A percentile compares a stretch with the other conserved stretches of the same genome.
Conservation (phyloP, 2,329 filamentous ascomycete genomes). For the Ophiognomonia clavigignenti-juglandacearum region DNA sequence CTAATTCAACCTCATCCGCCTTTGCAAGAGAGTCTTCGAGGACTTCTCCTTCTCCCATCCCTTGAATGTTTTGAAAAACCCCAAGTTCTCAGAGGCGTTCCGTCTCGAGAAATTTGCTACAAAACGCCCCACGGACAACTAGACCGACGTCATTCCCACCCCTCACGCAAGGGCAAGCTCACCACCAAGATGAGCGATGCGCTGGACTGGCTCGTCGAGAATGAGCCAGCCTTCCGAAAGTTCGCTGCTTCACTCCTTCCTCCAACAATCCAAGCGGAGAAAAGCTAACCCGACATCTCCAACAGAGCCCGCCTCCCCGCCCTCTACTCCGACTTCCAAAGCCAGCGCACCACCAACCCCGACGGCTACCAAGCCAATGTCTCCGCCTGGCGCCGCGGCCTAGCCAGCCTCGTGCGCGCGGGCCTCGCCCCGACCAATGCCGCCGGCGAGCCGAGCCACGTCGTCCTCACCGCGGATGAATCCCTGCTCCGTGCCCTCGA, state of each 20-base stretch:
- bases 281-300: neutral
- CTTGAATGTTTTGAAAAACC: neutral
- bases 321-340: slow-evolving; percentile 24
- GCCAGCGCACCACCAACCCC: slow-evolving; percentile 21
- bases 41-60: neutral
- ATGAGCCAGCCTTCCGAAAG: slow-evolving; percentile 26
- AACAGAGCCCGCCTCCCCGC: slow-evolving; percentile 23
- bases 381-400: slow-evolving; percentile 29
- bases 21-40: neutral
- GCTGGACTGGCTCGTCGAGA: slow-evolving; percentile 25
- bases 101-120: neutral
- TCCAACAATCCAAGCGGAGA: neutral
- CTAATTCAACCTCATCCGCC: neutral
- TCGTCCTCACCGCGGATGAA: slow-evolving; percentile 53
- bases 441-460: slow-evolving; percentile 35
- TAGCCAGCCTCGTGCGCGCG: slow-evolving; percentile 25
- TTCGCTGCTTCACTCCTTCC: neutral
- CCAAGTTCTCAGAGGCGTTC: neutral
- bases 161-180: slow-evolving; percentile 3
- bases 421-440: slow-evolving; percentile 26
- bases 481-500: slow-evolving; percentile 67
- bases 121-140: neutral
- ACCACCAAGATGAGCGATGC: slow-evolving; percentile 13
- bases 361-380: slow-evolving; percentile 27
- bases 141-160: slow-evolving; percentile 20